Conservation (phyloP, 306 rosid genomes). For the Cyclanthera cordifolia region DNA sequence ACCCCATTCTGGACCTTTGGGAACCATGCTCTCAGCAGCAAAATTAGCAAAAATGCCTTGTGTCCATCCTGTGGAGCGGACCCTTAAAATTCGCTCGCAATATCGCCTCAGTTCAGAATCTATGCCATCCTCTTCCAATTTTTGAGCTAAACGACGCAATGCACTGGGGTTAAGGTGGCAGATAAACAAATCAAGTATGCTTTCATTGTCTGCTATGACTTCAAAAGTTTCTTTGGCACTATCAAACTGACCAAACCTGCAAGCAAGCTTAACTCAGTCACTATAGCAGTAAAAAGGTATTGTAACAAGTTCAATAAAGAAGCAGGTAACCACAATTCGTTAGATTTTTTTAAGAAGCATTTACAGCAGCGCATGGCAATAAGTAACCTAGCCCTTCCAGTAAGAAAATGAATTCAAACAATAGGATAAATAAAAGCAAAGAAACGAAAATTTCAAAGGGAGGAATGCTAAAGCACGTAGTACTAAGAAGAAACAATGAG, state of each 20-base stretch:
- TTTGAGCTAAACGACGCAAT: slow-evolving; percentile 96
- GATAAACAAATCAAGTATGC: slow-evolving; percentile 89
- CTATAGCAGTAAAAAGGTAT: background rate
- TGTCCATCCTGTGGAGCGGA: slow-evolving; percentile 93
- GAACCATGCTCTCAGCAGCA: slow-evolving; percentile 99
- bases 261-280: slow-evolving; percentile 20
- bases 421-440: slow-evolving; percentile 1
- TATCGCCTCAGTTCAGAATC: slow-evolving; percentile 93
- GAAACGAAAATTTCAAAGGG: background rate
- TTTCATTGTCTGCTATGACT: slow-evolving; percentile 71
- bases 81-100: slow-evolving; percentile 89
- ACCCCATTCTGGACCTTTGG: slow-evolving; percentile 98
- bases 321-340: background rate
- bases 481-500: background rate
- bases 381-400: background rate
- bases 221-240: slow-evolving; percentile 97
- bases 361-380: background rate
- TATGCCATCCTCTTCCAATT: slow-evolving; percentile 88
- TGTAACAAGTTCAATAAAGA: background rate
- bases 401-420: background rate
- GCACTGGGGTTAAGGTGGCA: slow-evolving; percentile 99
- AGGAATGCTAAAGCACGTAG: background rate
- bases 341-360: background rate
- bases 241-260: slow-evolving; percentile 98
- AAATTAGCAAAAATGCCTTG: slow-evolving; percentile 98